Evolutionary conservation across 345 rosid species (phyloP).

Genomic region (Rhizophora apiculata): DNA sequence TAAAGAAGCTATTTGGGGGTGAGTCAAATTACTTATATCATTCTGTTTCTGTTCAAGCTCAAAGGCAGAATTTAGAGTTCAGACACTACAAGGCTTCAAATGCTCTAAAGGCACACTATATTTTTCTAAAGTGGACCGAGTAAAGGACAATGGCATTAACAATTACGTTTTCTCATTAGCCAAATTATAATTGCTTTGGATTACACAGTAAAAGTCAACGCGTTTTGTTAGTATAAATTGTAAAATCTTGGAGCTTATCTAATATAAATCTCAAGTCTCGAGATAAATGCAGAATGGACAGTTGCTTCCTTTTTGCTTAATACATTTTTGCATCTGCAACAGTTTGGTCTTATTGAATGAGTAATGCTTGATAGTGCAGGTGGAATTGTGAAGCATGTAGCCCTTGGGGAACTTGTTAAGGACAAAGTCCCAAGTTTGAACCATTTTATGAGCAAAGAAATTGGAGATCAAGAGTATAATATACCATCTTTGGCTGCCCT

Average conservation of each 20-base stretch:
- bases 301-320: not conserved
- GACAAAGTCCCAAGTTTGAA: constrained; percentile 64
- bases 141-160: not conserved
- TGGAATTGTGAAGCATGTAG: constrained; percentile 40
- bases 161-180: too few relatives aligned
- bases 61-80: not conserved
- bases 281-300: not conserved
- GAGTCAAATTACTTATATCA: constrained; percentile 4
- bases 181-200: too few relatives aligned
- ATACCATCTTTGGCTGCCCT: constrained; percentile 76
- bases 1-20: constrained; percentile 68
- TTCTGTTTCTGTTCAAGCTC: not conserved
- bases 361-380: constrained; percentile 33
- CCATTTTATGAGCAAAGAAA: constrained; percentile 49
- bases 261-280: too few relatives aligned
- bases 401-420: constrained; percentile 58
- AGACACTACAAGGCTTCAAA: not conserved
- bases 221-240: too few relatives aligned
- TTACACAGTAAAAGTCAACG: too few relatives aligned
- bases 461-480: constrained; percentile 30
- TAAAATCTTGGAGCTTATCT: too few relatives aligned
- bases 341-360: not conserved
- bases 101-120: not conserved
- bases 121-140: not conserved
- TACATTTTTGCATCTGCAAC: not conserved